A percentile compares a stretch with the other conserved stretches of the same genome.
Evolutionary conservation across 2,329 filamentous ascomycete species (phyloP).

Genomic region (Septoria petroselini): DNA sequence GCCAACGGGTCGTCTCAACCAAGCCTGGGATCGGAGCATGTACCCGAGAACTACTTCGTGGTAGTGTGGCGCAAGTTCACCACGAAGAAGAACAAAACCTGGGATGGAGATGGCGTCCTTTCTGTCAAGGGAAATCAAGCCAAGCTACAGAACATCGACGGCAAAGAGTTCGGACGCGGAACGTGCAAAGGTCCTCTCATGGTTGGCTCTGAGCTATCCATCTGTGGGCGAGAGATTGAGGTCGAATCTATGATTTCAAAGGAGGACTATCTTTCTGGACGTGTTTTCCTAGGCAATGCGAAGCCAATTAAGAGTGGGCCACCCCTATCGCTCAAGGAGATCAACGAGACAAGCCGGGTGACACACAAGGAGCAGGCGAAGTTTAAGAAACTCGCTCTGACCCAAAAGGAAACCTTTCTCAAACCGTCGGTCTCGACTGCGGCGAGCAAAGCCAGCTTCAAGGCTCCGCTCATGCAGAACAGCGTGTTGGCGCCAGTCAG

Average conservation of each 20-base stretch:
- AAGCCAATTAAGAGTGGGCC: slow-evolving; percentile 30
- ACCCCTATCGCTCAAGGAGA: slow-evolving; percentile 30
- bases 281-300: slow-evolving; percentile 30
- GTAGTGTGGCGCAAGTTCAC: slow-evolving; percentile 63
- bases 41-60: slow-evolving; percentile 42
- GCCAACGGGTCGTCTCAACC: slow-evolving; percentile 25
- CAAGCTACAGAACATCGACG: slow-evolving; percentile 60
- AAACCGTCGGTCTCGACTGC: slow-evolving; percentile 41
- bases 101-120: slow-evolving; percentile 70
- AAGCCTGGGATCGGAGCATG: slow-evolving; percentile 19
- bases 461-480: slow-evolving; percentile 57
- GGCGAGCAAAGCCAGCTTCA: slow-evolving; percentile 48
- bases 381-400: slow-evolving; percentile 39
- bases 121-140: slow-evolving; percentile 57
- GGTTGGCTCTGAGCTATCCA: slow-evolving; percentile 58
- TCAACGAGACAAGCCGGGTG: slow-evolving; percentile 28
- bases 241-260: slow-evolving; percentile 61
- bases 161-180: slow-evolving; percentile 60
- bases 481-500: slow-evolving; percentile 43
- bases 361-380: slow-evolving; percentile 34
- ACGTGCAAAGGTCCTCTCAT: slow-evolving; percentile 56
- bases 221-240: slow-evolving; percentile 67
- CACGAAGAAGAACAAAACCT: slow-evolving; percentile 71
- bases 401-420: slow-evolving; percentile 42
- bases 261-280: slow-evolving; percentile 46